A percentile compares a stretch with the other conserved stretches of the same genome.
phyloP scores from a whole-genome alignment of 169 alveolate species.

The Plasmodium relictum region DNA sequence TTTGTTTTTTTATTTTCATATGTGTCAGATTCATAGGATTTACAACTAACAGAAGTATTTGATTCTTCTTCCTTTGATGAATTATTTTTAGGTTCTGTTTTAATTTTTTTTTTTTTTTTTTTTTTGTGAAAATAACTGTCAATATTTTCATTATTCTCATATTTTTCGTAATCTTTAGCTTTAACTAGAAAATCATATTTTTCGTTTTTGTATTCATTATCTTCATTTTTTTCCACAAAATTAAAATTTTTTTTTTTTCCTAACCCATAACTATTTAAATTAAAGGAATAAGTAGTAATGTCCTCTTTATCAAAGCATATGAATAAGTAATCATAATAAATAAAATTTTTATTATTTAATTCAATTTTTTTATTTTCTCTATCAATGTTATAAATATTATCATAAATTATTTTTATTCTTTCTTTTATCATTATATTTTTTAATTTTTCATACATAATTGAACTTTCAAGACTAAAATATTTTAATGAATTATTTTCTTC shows the following conservation, averaged over 20 bases:
- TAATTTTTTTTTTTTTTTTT: background rate
- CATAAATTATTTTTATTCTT: constrained; percentile 49
- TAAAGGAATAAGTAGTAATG: constrained; percentile 44
- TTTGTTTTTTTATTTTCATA: background rate
- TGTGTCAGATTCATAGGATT: background rate
- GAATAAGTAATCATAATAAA: constrained; percentile 49
- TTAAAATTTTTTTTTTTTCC: constrained; percentile 66
- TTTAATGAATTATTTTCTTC: constrained; percentile 16
- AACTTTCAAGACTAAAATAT: constrained; percentile 27
- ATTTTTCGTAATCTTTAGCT: constrained; percentile 55
- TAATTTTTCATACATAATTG: constrained; percentile 22
- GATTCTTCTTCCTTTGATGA: background rate
- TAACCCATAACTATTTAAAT: constrained; percentile 33
- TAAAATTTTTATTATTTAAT: constrained; percentile 9
- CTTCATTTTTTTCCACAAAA: constrained; percentile 24
- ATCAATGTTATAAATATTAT: constrained; percentile 53
- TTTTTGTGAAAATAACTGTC: background rate
- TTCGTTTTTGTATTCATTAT: background rate
- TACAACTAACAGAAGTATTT: background rate
- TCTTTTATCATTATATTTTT: constrained; percentile 21
- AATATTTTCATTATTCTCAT: constrained; percentile 5
- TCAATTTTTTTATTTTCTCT: constrained; percentile 43
- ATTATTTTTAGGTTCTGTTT: background rate
- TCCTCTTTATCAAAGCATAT: constrained; percentile 65
- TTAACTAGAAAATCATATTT: constrained; percentile 36